Evolutionary conservation across 768 basidiomycete species (phyloP), one percentile per base, ranked within the genome.

Genomic region (Amyloporia xantha): DNA sequence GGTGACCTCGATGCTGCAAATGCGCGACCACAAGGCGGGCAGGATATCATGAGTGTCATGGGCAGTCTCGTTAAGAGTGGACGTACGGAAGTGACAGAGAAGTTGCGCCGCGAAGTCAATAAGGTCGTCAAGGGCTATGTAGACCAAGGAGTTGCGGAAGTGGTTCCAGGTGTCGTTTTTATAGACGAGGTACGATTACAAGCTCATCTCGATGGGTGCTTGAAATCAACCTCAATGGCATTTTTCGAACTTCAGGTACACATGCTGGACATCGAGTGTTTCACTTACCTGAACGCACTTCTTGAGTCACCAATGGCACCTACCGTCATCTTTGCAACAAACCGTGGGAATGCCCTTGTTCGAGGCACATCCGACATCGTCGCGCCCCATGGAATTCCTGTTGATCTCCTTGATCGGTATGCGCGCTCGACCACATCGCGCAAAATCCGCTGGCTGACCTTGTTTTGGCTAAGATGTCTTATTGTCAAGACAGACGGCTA

Each of bases 41-140:
- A 97, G 67, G 95, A 98, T 58, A 96, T 98, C 65, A 97, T 97
- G 94, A 89, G 86, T 62, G 92, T 97, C 24, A 97, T 99, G 95
- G 86, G 52, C 64, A 85, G 73, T 57, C 74, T 98, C 13, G 90
- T 96, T 54, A 95, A 92, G 66, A 91, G 84, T 33, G 86, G 91
- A 13, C 72, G 96, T 56, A 98, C 95, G 12, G 96, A 98, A 64
- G 86, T 99, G 4, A 98, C 95, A 33, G 96, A 98, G 61, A 98
- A 99, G 67, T 75, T 99, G 44, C 75, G 95, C 48, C 75, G 83
- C 54, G 95, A 99, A 67, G 94, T 98, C 47, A 95, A 98, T 75
- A 94, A 94, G 65, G 90, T 97, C 27, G 96, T 98, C 30, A 89
- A 96, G 67, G 80, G 88, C 28, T 97, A 98, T 63, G 95, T 98